Conservation (phyloP, 805 yeast species). For the Debaryomyces prosopidis region DNA sequence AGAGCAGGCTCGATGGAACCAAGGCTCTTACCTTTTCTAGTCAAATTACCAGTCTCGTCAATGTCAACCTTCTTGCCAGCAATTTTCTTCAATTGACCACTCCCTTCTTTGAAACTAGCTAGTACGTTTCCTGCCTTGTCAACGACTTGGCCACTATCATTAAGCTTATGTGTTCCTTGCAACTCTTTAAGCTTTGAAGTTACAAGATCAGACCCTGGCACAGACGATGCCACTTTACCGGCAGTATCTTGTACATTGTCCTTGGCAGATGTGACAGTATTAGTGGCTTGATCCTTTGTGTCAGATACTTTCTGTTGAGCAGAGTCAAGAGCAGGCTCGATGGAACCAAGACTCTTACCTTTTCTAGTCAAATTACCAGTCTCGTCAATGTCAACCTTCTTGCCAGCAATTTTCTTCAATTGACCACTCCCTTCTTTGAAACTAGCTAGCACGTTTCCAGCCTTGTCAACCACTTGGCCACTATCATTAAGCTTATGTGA, state of each 20-base stretch:
- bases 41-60: no score
- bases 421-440: slow-evolving; percentile 1
- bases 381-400: slow-evolving; percentile 2
- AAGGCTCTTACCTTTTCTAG: no score
- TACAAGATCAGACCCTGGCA: slow-evolving; percentile 1
- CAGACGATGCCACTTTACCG: background rate
- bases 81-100: no score
- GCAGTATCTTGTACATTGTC: slow-evolving; percentile 1
- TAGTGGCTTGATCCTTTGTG: background rate
- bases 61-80: no score
- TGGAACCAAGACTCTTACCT: slow-evolving; percentile 1
- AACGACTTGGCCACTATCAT: background rate
- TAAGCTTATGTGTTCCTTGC: background rate
- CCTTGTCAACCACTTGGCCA: background rate
- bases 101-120: no score
- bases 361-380: background rate
- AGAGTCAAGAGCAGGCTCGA: background rate
- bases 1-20: no score
- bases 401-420: background rate
- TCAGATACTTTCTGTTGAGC: background rate
- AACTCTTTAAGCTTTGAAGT: slow-evolving; percentile 2
- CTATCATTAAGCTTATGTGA: background rate
- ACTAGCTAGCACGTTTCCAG: slow-evolving; percentile 1
- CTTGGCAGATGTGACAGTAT: background rate
- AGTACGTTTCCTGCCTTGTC: no score